Base-by-base conservation (phyloP, 768 basidiomycete species). In the Tylopilus subfusipes region DNA sequence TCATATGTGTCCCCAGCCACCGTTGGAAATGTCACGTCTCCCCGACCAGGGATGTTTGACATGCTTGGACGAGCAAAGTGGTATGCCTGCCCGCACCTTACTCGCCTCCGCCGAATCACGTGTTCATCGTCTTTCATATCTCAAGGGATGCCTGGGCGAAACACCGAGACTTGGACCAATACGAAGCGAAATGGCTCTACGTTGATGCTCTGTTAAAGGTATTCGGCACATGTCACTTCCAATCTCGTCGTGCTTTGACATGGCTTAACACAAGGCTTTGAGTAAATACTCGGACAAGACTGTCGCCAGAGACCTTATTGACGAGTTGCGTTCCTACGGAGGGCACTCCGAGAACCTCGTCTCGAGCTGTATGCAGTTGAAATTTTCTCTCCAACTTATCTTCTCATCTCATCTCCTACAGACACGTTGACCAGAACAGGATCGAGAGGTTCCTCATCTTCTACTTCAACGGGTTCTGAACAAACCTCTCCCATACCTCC, bases 81-180 rank as follows among this genome's bases (percentile, higher is more conserved):
- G 94, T 92, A 59, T 24, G 78, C 48, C 8, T 24, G 34, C 11
- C n/a, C 11, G 30, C 13, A 6, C 14, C 48, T 38, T 50, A 14
- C 46, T 65, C 34, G 48, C 48, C 27, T 39, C 42, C 19, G 34
- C 29, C 4, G 22, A 59, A 55, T 63, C 63, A 69, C 62, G 49
- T 68, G 57, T 65, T 63, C 45, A 59, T 43, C 36, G 25, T 22
- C 29, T 38, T 34, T 53, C 24, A 18, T 38, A 19, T 50, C 21
- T 21, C 24, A 43, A 94, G 93, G 92, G 93, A 95, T 74, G 90
- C 90, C 42, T 98, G 95, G 95, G 86, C 88, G 44, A 96, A 94
- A 68, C 92, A 95, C 67, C 88, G 85, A 60, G 92, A 93, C 58
- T 67, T 94, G 38, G 83, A 86, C 57, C 67, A 80, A 22, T 79